A percentile compares a stretch with the other conserved stretches of the same genome.
Conservation (phyloP, 2,329 filamentous ascomycete genomes). For the Fusarium sambucinum region DNA sequence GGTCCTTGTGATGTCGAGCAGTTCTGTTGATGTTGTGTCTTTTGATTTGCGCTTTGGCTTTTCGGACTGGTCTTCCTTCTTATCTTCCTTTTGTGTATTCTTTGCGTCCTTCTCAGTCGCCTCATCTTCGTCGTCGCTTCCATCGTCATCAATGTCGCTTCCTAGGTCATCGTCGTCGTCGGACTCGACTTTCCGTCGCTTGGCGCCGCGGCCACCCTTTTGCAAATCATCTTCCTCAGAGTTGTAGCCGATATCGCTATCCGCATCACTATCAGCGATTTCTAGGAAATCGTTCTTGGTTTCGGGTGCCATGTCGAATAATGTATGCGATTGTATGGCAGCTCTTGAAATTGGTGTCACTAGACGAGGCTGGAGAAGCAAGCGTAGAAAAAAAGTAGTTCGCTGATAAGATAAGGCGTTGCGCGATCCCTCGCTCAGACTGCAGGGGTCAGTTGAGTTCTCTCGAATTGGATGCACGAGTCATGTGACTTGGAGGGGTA, state of each 20-base stretch:
- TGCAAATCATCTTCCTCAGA: slow-evolving; percentile 77
- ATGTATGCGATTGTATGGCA: slow-evolving; percentile 16
- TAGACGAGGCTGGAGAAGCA: slow-evolving; percentile 23
- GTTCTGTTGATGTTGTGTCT: slow-evolving; percentile 49
- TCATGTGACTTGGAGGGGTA: slow-evolving; percentile 43
- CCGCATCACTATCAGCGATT: slow-evolving; percentile 68
- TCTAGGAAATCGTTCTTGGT: slow-evolving; percentile 81
- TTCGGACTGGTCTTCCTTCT: slow-evolving; percentile 26
- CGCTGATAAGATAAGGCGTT: slow-evolving; percentile 45
- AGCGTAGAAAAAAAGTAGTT: slow-evolving; percentile 44
- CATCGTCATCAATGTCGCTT: slow-evolving; percentile 55
- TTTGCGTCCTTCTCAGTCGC: slow-evolving; percentile 47
- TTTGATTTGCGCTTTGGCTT: slow-evolving; percentile 45
- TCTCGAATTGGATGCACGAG: not conserved
- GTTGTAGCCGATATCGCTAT: slow-evolving; percentile 70
- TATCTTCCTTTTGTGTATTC: slow-evolving; percentile 42
- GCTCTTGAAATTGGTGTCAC: slow-evolving; percentile 8
- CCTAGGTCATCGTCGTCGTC: slow-evolving; percentile 52
- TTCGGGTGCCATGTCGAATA: slow-evolving; percentile 69
- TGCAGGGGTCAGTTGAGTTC: not conserved
- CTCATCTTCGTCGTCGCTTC: slow-evolving; percentile 52
- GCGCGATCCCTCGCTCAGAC: not conserved
- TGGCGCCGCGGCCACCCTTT: slow-evolving; percentile 72
- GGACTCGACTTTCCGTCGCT: slow-evolving; percentile 71
- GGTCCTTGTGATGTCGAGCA: slow-evolving; percentile 65